Conservation (phyloP, 2,329 filamentous ascomycete species). For the Alternaria brassicae region DNA sequence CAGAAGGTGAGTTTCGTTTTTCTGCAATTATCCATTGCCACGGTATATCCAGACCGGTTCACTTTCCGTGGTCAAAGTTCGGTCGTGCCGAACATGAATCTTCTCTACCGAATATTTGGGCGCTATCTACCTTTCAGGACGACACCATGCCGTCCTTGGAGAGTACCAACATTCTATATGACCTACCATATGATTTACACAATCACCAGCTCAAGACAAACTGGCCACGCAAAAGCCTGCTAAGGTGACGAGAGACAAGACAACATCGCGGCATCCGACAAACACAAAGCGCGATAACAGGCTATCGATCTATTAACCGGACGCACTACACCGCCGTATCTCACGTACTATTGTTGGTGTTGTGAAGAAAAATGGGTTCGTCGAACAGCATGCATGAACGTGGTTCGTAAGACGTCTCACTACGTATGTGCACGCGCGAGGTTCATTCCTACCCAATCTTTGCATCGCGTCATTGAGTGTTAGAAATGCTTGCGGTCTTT, state of each 20-base stretch:
- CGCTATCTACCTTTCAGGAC: not conserved
- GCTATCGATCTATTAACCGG: not conserved
- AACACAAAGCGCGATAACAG: not conserved
- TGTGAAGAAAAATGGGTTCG: not conserved
- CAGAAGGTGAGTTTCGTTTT: no score
- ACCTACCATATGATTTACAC: not conserved
- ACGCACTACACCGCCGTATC: not conserved
- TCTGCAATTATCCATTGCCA: no score
- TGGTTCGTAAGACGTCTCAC: slow-evolving; percentile 7
- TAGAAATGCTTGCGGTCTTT: not conserved
- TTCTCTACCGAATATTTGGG: not conserved
- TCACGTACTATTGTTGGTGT: not conserved
- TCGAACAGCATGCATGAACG: not conserved
- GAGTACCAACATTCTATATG: not conserved
- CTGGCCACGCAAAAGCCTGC: not conserved
- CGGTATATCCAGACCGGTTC: no score
- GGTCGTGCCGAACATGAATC: not conserved
- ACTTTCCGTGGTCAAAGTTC: no score
- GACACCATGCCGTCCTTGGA: not conserved
- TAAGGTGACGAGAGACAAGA: not conserved
- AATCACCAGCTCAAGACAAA: not conserved
- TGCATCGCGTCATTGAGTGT: not conserved
- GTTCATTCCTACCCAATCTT: not conserved
- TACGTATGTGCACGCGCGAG: slow-evolving; percentile 3
- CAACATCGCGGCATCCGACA: not conserved